Base-by-base conservation (phyloP, 2,329 filamentous ascomycete species). In the Aspergillus ruber region DNA sequence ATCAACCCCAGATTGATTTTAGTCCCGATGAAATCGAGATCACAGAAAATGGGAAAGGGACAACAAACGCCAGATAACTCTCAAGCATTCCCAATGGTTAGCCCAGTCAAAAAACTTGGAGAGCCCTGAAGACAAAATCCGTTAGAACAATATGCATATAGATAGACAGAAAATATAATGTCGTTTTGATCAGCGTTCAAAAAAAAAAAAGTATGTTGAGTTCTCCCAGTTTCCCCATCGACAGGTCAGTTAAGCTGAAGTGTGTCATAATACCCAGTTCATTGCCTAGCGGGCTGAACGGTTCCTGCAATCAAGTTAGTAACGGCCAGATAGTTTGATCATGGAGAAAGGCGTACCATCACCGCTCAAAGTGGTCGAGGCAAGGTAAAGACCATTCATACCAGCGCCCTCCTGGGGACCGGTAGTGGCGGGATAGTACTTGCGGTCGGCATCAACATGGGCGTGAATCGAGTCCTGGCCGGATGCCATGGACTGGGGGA, bases 401-500 rank as follows among this genome's bases (percentile, higher is more conserved):
- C 69, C 70, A 56, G 60, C 59, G 9, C 23, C 40, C 53, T 73
- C 70, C 51, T 72, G 70, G 50, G 64, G 60, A 45, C 62, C 64
- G 32, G 65, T 69, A 44, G 67, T 66, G 73, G 63, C 73, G 67
- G 66, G 75, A 70, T 73, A 78, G 74, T 66, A 78, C 51, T 71
- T 68, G 51, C 71, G 77, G 70, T 77, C 74, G 65, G 73, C 67
- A 76, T 72, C 70, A 50, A 77, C 80, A 71, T 83, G 84, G 72
- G 74, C 75, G 77, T 84, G 85, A 76, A 79, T 80, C 75, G 74
- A 77, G 75, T 81, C 85, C 77, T 83, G 83, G 70, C 76, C 82
- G 74, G 83, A 78, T 69, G 79, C 77, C 78, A 79, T 75, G 76
- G 84, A 84, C 77, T 83, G 66, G 67, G 76, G 73, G 72, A 80